Evolutionary conservation across 2,329 filamentous ascomycete species (phyloP), one percentile per base, ranked within the genome.

Genomic region (Colletotrichum gigasporum): DNA sequence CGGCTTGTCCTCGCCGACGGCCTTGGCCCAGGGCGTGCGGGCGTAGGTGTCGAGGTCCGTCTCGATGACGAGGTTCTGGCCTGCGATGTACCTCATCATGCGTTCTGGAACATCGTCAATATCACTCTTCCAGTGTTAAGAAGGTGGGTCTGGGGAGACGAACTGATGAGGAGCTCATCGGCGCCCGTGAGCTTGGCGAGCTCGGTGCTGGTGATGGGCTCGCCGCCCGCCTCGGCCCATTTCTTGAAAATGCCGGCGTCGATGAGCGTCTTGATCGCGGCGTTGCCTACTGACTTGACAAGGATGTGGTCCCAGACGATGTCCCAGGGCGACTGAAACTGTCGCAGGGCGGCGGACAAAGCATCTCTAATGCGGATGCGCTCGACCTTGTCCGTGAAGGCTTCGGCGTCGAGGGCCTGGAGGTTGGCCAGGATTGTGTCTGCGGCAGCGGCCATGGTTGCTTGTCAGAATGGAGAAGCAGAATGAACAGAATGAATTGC

Each of bases 231-330:
- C 30, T 75, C 73, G 3, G 70, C 69, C 78, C 77, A 79, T 55
- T 75, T 75, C 8, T 53, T 66, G 32, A 80, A 80, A 3, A 78
- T 63, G 16, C 75, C 76, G 12, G 72, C 73, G 60, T 79, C 75
- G 47, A 79, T 77, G 26, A 79, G 70, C 1, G 75, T 76, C 57
- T 77, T 79, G 62, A 73, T 68, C n/a, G 72, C 72, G 3, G 72
- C 73, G 41, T 73, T 72, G n/a, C 74, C 78, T 0, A 71, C 70
- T 2, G 65, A 64, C 30, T 72, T 75, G 5, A 74, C 72, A 73
- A 77, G 77, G 28, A 70, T 72, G 24, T 79, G 76, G 16, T 78
- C 74, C 74, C 76, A 79, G 3, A 74, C 74, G 8, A 75, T 73
- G 51, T 79, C 77, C 75, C 77, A 80, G 0, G 77, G 78, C 22